phyloP scores from a whole-genome alignment of 2,329 filamentous ascomycete genomes.

The Pseudogymnoascus pannorum region DNA sequence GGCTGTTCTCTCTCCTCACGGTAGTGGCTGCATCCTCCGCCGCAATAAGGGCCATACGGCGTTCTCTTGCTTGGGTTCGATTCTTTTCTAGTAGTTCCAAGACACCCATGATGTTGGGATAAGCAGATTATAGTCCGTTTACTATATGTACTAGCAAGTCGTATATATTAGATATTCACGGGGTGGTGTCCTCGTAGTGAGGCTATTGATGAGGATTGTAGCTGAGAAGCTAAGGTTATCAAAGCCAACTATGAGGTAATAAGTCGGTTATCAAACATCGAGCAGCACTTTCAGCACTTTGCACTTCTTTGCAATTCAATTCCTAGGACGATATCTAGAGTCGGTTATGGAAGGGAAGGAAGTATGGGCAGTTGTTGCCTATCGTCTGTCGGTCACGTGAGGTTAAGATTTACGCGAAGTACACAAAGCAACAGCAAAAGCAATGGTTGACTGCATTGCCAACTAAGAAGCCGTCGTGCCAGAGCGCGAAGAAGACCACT shows the following conservation, averaged over 20 bases:
- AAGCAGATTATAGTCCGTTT: background rate
- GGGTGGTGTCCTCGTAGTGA: conserved; percentile 1
- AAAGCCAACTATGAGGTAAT: background rate
- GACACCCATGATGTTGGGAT: background rate
- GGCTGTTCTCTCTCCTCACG: background rate
- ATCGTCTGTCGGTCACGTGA: background rate
- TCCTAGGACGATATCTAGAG: background rate
- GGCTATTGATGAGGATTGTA: background rate
- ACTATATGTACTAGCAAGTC: background rate
- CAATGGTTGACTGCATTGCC: background rate
- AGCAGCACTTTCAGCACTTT: background rate
- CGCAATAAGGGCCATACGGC: background rate
- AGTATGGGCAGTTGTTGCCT: background rate
- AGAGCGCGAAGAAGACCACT: no score
- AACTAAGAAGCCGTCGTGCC: no score
- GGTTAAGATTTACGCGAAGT: background rate
- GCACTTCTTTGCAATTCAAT: background rate
- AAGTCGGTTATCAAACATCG: background rate
- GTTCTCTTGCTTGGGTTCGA: background rate
- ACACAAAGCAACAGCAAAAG: background rate
- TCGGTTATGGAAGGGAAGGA: background rate
- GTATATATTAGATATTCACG: background rate
- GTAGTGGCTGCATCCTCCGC: background rate
- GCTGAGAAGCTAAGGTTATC: background rate
- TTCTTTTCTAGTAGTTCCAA: background rate